phyloP scores from a whole-genome alignment of 2,329 filamentous ascomycete species.

The Penicillium sp. region DNA sequence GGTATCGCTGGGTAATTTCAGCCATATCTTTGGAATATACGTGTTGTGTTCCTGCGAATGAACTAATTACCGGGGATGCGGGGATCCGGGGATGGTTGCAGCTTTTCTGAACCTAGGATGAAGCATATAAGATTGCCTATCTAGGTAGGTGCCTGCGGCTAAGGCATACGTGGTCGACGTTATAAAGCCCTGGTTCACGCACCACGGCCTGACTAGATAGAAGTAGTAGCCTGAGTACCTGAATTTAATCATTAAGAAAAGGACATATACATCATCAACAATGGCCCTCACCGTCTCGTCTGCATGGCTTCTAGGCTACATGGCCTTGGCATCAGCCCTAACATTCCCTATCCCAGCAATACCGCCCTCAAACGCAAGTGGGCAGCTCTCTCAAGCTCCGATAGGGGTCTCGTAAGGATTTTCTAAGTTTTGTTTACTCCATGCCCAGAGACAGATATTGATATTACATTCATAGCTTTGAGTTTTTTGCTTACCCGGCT shows the following conservation, averaged over 20 bases:
- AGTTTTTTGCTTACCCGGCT: slow-evolving; percentile 55
- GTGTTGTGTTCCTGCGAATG: too few relatives aligned
- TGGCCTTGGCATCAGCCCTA: slow-evolving; percentile 18
- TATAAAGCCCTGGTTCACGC: too few relatives aligned
- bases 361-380: slow-evolving; percentile 28
- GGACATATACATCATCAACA: neutral
- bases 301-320: neutral
- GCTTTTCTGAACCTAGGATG: neutral
- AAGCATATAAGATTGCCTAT: neutral
- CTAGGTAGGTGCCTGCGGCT: neutral
- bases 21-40: too few relatives aligned
- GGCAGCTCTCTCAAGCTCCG: slow-evolving; percentile 37
- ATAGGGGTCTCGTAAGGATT: slow-evolving; percentile 44
- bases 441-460: neutral
- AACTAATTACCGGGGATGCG: neutral
- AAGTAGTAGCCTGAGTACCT: too few relatives aligned
- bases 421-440: neutral
- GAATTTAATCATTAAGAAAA: too few relatives aligned
- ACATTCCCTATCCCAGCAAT: slow-evolving; percentile 34
- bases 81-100: too few relatives aligned
- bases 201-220: too few relatives aligned
- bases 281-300: neutral
- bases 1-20: too few relatives aligned
- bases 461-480: slow-evolving; percentile 35
- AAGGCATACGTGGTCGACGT: neutral